Evolutionary conservation across 2,329 filamentous ascomycete species (phyloP), one percentile per base, ranked within the genome.

Genomic region (Spiromastix sp.): DNA sequence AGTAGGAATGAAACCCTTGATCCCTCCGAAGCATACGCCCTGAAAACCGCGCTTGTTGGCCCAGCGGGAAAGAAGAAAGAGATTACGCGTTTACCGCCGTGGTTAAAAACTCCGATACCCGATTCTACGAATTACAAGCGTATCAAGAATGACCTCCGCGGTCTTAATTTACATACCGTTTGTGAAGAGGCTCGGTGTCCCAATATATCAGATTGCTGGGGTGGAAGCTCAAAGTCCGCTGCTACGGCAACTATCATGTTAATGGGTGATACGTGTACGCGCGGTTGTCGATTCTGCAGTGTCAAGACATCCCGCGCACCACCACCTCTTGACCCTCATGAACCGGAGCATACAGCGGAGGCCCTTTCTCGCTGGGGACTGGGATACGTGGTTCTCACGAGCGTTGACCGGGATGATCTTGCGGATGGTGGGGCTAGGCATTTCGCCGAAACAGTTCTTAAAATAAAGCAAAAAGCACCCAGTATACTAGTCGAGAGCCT

Each of bases 171-270:
- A 38, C 87, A 95, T 60, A 98, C 91, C 4, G 91, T 98, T 11
- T 98, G 91, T 61, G 91, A 98, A 64, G 91, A 98, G 66, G 91
- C 91, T 2, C 77, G 86, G 46, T 98, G 91, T 61, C 91, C 91
- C 42, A 98, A 98, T 61, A 94, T 98, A 42, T 86, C 82, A 44
- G 89, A 96, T 58, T 98, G 91, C 68, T 98, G 91, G 91, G 91
- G 91, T 42, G 91, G 91, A 21, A 77, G 71, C 54, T 77, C 81
- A 58, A 94, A 94, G 67, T 80, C 77, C 46, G 81, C 85, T 17
- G 91, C 91, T 4, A 98, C 91, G 20, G 91, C 91, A 2, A 98
- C 91, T 8, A 96, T 98, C 61, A 98, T 98, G 91, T 68, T 98
- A 31, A 96, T 96, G 87, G 91, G 91, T 45, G 91, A 98, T 60